Evolutionary conservation across 148 eudicot species (phyloP).

Genomic region (Diospyros kaki): DNA sequence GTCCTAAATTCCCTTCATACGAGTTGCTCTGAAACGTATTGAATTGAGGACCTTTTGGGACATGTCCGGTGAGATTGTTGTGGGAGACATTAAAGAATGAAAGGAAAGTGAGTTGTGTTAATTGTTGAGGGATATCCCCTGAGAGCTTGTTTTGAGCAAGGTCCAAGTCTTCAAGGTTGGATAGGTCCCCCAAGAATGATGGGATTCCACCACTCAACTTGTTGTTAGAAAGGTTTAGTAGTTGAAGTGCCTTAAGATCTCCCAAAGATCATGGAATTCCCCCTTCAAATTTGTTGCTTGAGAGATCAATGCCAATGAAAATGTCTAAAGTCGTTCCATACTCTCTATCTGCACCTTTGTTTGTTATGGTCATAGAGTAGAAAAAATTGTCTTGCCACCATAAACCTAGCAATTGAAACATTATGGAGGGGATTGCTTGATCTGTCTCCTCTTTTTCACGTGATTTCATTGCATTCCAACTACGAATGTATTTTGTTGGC

Average conservation of each 20-base stretch:
- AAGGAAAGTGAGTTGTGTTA: constrained; percentile 21
- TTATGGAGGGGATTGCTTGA: too few relatives aligned
- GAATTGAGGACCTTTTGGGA: constrained; percentile 35
- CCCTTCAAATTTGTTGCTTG: constrained; percentile 27
- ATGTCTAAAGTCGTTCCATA: constrained; percentile 16
- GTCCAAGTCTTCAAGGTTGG: constrained; percentile 30
- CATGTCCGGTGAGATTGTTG: constrained; percentile 23
- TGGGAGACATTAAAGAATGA: constrained; percentile 28
- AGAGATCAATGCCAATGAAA: constrained; percentile 23
- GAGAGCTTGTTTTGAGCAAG: constrained; percentile 30
- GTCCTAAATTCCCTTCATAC: constrained; percentile 20
- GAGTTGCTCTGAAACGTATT: constrained; percentile 25
- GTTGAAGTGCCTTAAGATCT: constrained; percentile 19
- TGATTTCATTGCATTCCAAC: constrained; percentile 25
- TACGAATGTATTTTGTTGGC: constrained; percentile 21
- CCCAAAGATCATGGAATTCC: constrained; percentile 19
- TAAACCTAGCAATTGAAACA: not conserved
- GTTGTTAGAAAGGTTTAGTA: constrained; percentile 37
- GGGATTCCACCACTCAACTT: constrained; percentile 23
- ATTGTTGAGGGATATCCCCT: constrained; percentile 27
- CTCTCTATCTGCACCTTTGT: constrained; percentile 23
- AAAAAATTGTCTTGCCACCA: not conserved
- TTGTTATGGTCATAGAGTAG: constrained; percentile 22
- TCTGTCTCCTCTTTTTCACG: not conserved
- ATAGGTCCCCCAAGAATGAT: constrained; percentile 20